Conservation (phyloP, 179 eudicot species). For the Vitellaria paradoxa region DNA sequence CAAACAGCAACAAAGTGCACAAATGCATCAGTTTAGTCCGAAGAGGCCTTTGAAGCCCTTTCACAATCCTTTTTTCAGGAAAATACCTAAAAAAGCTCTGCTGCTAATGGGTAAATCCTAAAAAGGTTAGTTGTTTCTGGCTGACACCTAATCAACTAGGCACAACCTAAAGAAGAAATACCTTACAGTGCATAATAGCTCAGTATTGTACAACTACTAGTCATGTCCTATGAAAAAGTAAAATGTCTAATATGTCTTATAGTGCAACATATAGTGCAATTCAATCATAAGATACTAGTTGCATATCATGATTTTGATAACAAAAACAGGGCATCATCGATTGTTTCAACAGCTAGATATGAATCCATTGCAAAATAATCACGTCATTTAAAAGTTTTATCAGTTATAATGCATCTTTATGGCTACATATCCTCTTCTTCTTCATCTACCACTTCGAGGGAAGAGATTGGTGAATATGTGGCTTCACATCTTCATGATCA, state of each 20-base stretch:
- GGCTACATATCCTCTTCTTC: background rate
- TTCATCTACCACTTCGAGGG: background rate
- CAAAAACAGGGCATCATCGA: background rate
- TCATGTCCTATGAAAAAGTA: slow-evolving; percentile 1
- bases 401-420: background rate
- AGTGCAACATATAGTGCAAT: background rate
- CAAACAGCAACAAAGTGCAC: no score
- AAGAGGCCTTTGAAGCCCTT: no score
- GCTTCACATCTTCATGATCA: background rate
- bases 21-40: no score
- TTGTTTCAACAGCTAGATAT: background rate
- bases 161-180: background rate
- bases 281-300: background rate
- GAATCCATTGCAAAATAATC: background rate
- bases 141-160: background rate
- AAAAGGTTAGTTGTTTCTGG: background rate
- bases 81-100: no score
- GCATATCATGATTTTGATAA: background rate
- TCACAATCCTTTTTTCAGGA: no score
- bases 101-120: no score
- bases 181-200: background rate
- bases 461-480: background rate
- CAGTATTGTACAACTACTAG: background rate
- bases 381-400: background rate
- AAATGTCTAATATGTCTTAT: background rate